These are phyloP conservation scores for Candida suzukii DNA, from an alignment of 805 yeast genomes.

Conservation along the genomic window DNA sequence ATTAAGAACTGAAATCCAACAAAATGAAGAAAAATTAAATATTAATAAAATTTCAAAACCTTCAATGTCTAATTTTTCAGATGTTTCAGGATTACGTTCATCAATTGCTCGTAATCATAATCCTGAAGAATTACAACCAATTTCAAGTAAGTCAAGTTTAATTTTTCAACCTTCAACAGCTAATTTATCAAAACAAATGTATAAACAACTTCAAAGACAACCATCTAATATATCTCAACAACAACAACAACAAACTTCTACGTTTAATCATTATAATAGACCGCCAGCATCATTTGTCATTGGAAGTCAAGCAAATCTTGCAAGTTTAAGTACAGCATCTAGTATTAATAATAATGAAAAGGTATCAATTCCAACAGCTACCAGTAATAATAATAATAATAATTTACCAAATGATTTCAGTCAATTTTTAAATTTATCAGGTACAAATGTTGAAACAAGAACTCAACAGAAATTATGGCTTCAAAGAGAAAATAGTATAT, in stretches of 20 bases:
- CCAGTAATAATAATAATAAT: background rate
- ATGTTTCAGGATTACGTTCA: slow-evolving; percentile 1
- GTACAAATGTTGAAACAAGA: slow-evolving; percentile 48
- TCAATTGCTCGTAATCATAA: too few relatives aligned
- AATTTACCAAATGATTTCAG: slow-evolving; percentile 27
- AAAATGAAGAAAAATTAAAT: background rate
- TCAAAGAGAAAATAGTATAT: slow-evolving; percentile 66
- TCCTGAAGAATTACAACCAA: background rate
- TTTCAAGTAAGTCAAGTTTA: slow-evolving; percentile 5
- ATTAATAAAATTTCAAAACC: background rate
- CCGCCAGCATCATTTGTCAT: background rate
- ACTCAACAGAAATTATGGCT: slow-evolving; percentile 84
- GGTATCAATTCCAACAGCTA: too few relatives aligned
- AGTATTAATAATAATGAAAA: slow-evolving; percentile 4
- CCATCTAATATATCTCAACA: background rate
- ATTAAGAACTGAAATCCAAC: background rate
- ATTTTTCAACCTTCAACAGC: slow-evolving; percentile 13
- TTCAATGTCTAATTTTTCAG: background rate
- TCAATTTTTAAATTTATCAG: slow-evolving; percentile 29
- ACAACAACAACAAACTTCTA: too few relatives aligned
- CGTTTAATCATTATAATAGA: background rate
- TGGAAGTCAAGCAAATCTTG: slow-evolving; percentile 2
- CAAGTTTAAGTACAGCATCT: slow-evolving; percentile 4
- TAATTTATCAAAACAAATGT: slow-evolving; percentile 3
- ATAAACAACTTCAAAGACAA: slow-evolving; percentile 2